Evolutionary conservation across 1,284 basidiomycete genomes (phyloP), one percentile per base, ranked within the genome.

Genomic region (Apiotrichum sp.): DNA sequence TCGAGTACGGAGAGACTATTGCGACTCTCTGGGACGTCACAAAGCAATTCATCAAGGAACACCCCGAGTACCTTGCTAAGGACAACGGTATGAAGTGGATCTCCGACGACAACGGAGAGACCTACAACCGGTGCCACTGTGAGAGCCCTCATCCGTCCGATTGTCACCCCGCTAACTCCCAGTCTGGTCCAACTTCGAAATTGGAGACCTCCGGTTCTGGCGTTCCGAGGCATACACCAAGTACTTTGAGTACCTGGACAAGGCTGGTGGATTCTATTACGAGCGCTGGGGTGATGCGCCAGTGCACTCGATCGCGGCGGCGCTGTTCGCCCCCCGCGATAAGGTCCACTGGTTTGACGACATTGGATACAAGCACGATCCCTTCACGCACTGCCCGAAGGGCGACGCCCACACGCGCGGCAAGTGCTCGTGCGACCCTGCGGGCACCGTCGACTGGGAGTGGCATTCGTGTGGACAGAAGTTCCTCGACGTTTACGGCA

Each of bases 121-220:
- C 78, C 2, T 88, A 86, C 74, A 93, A 91, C 74, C 76, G 84
- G 41, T 93, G 88, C 68, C 89, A 91, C 66, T 90, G 86, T 84
- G 71, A 73, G 86, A 78, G 34, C 22, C 38, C 1, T 6, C 9
- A 14, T 6, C 40, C 40, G n/a, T 6, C 29, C 7, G 8, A 6
- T 8, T 16, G 2, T 16, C n/a, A n/a, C 14, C 32, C 4, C 9
- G 22, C 44, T 54, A 29, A 49, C 47, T 13, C 3, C 36, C 61
- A 87, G 86, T 84, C 72, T 89, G 87, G 86, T 86, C 82, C 66
- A 89, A 89, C 72, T 89, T 91, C 63, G 90, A 93, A 72, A 90
- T 93, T 52, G 89, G 85, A 22, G 72, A 74, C 56, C 69, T 77
- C 80, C 82, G 86, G 61, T 90, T 93, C 69, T 90, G 87, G 85